Evolutionary conservation across 495 filamentous ascomycete species (phyloP).

Genomic region (Bombardia bombarda): DNA sequence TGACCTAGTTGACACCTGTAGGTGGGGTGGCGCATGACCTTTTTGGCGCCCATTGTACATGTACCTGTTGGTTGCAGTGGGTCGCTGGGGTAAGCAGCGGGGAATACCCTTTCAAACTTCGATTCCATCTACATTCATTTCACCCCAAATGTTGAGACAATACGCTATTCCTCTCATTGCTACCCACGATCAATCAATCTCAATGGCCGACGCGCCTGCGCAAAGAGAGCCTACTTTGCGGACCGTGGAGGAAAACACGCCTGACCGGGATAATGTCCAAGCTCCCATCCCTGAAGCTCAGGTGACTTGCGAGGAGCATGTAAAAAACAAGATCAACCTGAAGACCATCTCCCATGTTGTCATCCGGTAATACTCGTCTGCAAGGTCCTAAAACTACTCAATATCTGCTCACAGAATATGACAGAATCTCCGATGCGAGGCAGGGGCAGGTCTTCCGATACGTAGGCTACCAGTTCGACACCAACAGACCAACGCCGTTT

Average conservation of each 20-base stretch:
- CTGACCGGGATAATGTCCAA: not conserved
- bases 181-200: no score
- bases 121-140: no score
- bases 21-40: no score
- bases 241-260: not conserved
- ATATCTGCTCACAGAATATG: not conserved
- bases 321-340: not conserved
- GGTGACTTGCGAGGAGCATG: not conserved
- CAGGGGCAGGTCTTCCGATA: not conserved
- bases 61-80: no score
- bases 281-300: not conserved
- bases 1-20: no score
- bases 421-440: not conserved
- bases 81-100: no score
- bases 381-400: not conserved
- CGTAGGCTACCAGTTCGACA: constrained; percentile 4
- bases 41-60: no score
- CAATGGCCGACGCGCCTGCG: no score
- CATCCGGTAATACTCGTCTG: not conserved
- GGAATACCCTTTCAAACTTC: not conserved
- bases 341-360: not conserved
- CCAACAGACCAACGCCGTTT: not conserved
- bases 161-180: no score
- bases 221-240: not conserved
- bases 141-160: no score